phyloP scores from a whole-genome alignment of 73 alveolate species.

The Symbiodinium natans region DNA sequence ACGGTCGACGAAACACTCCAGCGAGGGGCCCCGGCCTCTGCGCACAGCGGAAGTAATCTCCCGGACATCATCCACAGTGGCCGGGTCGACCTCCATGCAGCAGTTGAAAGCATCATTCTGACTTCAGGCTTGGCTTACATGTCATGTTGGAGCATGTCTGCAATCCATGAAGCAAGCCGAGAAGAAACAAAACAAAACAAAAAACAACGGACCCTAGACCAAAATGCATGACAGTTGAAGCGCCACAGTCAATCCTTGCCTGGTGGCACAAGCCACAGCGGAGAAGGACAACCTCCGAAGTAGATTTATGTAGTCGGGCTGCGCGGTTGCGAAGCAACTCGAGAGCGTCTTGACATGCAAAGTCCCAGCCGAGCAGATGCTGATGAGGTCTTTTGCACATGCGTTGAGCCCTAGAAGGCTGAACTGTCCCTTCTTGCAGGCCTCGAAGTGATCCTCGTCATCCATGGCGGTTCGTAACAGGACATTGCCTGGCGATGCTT shows the following conservation, averaged over 20 bases:
- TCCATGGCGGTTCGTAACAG: conserved; percentile 77
- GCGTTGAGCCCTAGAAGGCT: neutral
- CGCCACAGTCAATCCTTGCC: neutral
- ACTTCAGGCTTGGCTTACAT: no score
- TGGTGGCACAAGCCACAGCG: conserved; percentile 78
- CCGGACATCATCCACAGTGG: neutral
- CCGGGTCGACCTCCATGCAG: neutral
- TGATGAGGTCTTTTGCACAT: no score
- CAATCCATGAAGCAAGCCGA: no score
- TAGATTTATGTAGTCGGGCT: neutral
- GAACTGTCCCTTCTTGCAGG: neutral
- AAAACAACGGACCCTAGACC: neutral
- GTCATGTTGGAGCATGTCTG: no score
- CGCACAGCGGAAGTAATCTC: neutral
- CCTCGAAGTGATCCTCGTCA: conserved; percentile 64
- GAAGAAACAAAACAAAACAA: neutral
- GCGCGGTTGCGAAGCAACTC: neutral
- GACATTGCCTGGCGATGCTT: conserved; percentile 89
- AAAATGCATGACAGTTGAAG: neutral
- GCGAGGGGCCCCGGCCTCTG: neutral
- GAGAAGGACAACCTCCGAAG: conserved; percentile 48
- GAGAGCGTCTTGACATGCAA: no score
- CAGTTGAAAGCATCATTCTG: no score
- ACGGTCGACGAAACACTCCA: no score
- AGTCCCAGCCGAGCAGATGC: no score